Evolutionary conservation across 2,329 filamentous ascomycete genomes (phyloP), one percentile per base, ranked within the genome.

Genomic region (Apiospora kogelbergensis): DNA sequence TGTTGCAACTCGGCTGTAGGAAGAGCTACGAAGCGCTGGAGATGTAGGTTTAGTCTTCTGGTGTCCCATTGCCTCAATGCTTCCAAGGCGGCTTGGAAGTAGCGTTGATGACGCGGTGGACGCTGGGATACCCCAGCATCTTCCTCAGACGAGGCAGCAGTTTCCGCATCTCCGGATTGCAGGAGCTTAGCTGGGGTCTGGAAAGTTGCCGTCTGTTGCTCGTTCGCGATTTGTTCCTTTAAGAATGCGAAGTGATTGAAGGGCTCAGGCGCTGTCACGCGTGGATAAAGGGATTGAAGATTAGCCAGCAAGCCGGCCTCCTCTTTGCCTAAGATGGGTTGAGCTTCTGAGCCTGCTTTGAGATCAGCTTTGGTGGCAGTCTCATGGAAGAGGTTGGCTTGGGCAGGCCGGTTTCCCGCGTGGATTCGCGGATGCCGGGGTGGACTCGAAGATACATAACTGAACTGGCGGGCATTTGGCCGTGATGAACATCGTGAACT

Each of bases 1-100:
- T 77, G 70, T 9, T 78, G 73, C 20, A 79, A 74, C 6, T 72
- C 71, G 1, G 73, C 63, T n/a, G 75, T 67, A 3, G 68, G 40
- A 41, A 78, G 72, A 3, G 46, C 75, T 6, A 71, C 70, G 33
- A 77, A 71, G 22, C 40, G 40, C n/a, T 42, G n/a, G 40, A 78
- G 41, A 20, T 70, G 64, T 15, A 70, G 66, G 53, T 77, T 57
- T 22, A 77, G 63, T 24, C 33, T 69, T 7, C 71, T 72, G n/a
- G 70, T 72, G 40, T 78, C 73, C 64, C 70, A 67, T 41, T 64
- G 67, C 64, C 68, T 73, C 65, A 77, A 42, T 22, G 76, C 74
- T 44, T 68, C 26, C 37, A 78, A 66, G 40, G 69, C 71, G 37
- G 26, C 30, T 17, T 17, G 6, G 30, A 60, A 60, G 20, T 37